phyloP scores from a whole-genome alignment of 1,284 basidiomycete species.

The Boletus coffeatus region DNA sequence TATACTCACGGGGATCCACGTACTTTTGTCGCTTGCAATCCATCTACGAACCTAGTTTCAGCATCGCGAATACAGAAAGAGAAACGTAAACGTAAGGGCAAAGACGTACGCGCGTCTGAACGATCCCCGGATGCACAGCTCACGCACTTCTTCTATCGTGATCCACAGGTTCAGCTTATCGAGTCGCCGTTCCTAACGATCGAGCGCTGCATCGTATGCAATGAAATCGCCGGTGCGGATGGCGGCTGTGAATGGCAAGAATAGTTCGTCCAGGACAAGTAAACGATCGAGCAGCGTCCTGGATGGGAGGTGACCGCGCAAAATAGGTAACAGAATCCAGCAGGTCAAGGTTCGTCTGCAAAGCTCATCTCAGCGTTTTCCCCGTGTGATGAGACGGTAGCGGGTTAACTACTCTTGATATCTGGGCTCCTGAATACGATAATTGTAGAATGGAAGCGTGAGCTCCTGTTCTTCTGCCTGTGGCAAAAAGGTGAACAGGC shows the following conservation, averaged over 20 bases:
- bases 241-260: conserved; percentile 75
- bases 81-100: not conserved
- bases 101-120: not conserved
- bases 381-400: not conserved
- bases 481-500: not conserved
- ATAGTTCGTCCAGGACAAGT: conserved; percentile 76
- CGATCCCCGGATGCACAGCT: not conserved
- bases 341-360: conserved; percentile 82
- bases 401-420: conserved; percentile 76
- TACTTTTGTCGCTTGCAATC: not conserved
- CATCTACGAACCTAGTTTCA: not conserved
- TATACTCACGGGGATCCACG: not conserved
- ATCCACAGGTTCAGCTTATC: not conserved
- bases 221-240: conserved; percentile 75
- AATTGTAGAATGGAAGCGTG: conserved; percentile 76
- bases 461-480: conserved; percentile 84
- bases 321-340: conserved; percentile 82
- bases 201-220: not conserved
- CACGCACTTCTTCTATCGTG: not conserved
- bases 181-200: not conserved
- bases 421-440: conserved; percentile 57
- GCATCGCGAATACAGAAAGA: not conserved
- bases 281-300: conserved; percentile 62
- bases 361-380: not conserved
- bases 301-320: conserved; percentile 82